A percentile compares a stretch with the other conserved stretches of the same genome.
Evolutionary conservation across 164 flowering plant genomes (phyloP).

Genomic region (Annona squamosa): DNA sequence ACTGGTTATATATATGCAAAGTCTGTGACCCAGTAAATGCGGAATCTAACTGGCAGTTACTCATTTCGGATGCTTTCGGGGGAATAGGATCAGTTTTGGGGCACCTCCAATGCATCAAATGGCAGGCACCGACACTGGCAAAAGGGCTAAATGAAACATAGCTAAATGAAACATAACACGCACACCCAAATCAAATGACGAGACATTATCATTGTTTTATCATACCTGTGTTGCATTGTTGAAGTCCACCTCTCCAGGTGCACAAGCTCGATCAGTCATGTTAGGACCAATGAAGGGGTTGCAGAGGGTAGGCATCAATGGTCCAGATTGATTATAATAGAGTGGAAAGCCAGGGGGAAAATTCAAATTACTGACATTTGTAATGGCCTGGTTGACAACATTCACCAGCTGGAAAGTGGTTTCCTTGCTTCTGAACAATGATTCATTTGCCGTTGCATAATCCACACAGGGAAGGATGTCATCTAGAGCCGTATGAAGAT

Average conservation of each 20-base stretch:
- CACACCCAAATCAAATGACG: too few relatives aligned
- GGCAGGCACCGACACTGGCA: neutral
- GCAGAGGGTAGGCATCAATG: conserved; percentile 56
- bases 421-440: conserved; percentile 43
- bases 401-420: conserved; percentile 47
- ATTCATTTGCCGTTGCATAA: conserved; percentile 66
- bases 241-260: conserved; percentile 44
- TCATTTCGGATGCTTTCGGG: too few relatives aligned
- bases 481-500: conserved; percentile 75
- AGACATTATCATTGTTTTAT: neutral
- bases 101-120: neutral
- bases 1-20: neutral
- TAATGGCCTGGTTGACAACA: conserved; percentile 45
- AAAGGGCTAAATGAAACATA: neutral
- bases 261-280: conserved; percentile 33
- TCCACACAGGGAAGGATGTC: conserved; percentile 87
- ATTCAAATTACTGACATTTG: conserved; percentile 46
- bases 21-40: too few relatives aligned
- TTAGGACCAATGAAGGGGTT: conserved; percentile 42
- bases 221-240: conserved; percentile 52
- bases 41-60: too few relatives aligned
- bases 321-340: conserved; percentile 76
- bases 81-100: neutral
- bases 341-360: conserved; percentile 37
- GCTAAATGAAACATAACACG: neutral